Evolutionary conservation across 441 rosid species (phyloP), one percentile per base, ranked within the genome.

Genomic region (Bocquillonia castaneifolia): DNA sequence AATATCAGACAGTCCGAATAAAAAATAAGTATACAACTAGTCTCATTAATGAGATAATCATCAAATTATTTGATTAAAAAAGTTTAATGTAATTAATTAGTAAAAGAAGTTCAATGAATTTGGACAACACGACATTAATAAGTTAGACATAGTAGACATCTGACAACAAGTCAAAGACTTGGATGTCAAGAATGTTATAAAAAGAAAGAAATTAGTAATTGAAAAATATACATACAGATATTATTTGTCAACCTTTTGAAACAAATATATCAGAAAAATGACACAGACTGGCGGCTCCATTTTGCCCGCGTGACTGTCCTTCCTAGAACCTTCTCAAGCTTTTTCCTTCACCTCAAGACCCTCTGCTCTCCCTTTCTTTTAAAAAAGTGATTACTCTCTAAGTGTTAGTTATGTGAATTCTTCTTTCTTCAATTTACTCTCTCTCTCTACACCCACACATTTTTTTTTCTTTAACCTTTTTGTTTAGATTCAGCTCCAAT

Each of bases 151-250:
- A n/a, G n/a, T n/a, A n/a, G n/a, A n/a, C n/a, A n/a, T 7, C 13
- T 23, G 28, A 14, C 26, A 45, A 12, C 10, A 14, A 8, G 68
- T 51, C 68, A 64, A 64, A n/a, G 68, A 36, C 68, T 51, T 64
- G 59, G 48, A 13, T 58, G 36, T 34, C 34, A 51, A 64, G 57
- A 20, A 8, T 62, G 0, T 0, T 15, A 3, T 5, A 29, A 3
- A 47, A 3, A 28, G 3, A 7, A 7, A 42, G 18, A 1, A 6
- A 1, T 15, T 18, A 20, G 56, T 47, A 12, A 5, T n/a, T 20
- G 57, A 40, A 45, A 36, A 42, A 17, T 14, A 40, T 9, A 25
- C 8, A 4, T 15, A 45, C 34, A 44, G 10, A 14, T 40, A 9
- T 34, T 1, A 40, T 5, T 14, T 22, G 3, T 17, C 25, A 28